Percentiles rank a stretch among this genome's conserved stretches.
phyloP scores from a whole-genome alignment of 257 asterid species.

The Solanum verrucosum region DNA sequence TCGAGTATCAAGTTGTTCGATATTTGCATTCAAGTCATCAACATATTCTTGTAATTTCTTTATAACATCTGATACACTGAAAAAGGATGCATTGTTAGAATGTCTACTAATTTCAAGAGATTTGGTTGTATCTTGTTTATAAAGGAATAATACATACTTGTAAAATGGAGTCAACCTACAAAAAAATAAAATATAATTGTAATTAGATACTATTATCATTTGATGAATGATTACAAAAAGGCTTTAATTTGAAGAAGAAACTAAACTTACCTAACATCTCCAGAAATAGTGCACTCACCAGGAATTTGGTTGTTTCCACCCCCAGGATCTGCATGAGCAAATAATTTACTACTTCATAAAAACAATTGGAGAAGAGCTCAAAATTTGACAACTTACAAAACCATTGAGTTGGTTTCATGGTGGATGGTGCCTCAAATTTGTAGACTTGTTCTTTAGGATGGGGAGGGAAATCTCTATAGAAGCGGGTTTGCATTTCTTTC shows the following conservation, averaged over 20 bases:
- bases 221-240: conserved; percentile 1
- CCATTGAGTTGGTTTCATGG: conserved; percentile 99
- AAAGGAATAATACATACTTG: conserved; percentile 31
- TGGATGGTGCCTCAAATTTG: conserved; percentile 91
- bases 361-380: not conserved
- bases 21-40: conserved; percentile 70
- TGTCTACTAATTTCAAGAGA: too few relatives aligned
- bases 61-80: conserved; percentile 65
- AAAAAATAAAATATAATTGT: not conserved
- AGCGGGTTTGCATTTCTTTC: conserved; percentile 64
- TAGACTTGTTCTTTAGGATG: conserved; percentile 62
- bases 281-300: conserved; percentile 70
- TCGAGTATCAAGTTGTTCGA: conserved; percentile 58
- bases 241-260: not conserved
- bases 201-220: conserved; percentile 12
- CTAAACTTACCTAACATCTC: conserved; percentile 72
- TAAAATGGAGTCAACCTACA: conserved; percentile 98
- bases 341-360: not conserved
- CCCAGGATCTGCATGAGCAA: conserved; percentile 69
- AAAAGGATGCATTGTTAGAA: not conserved
- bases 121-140: too few relatives aligned
- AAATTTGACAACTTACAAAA: conserved; percentile 52
- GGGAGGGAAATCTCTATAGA: conserved; percentile 80
- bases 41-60: conserved; percentile 60
- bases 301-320: conserved; percentile 98